Conservation (phyloP, 805 yeast species). For the Saturnispora hagleri region DNA sequence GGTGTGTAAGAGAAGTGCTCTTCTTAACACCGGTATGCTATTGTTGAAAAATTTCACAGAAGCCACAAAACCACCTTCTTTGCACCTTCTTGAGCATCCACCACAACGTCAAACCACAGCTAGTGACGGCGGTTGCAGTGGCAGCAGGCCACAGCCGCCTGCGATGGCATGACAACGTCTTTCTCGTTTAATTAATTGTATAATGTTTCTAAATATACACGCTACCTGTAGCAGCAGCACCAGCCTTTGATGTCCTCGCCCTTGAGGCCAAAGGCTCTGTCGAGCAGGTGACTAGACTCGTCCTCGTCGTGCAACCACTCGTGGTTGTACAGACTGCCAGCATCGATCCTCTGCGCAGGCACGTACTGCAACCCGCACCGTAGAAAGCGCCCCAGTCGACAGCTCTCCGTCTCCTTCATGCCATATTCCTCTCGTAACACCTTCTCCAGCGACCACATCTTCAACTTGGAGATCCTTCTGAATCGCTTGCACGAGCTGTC, state of each 20-base stretch:
- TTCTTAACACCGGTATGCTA: background rate
- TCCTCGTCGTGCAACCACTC: slow-evolving; percentile 37
- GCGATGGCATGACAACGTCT: background rate
- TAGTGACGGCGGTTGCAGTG: too few species aligned
- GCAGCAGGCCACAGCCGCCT: background rate
- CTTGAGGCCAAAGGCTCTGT: slow-evolving; percentile 22
- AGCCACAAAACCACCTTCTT: background rate
- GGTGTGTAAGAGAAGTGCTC: background rate
- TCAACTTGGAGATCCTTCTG: slow-evolving; percentile 37
- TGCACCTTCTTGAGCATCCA: background rate
- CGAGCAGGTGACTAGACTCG: slow-evolving; percentile 16
- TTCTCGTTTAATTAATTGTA: background rate
- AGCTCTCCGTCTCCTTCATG: slow-evolving; percentile 30
- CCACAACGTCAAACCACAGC: background rate
- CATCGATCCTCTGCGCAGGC: slow-evolving; percentile 43
- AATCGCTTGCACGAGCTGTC: slow-evolving; percentile 28
- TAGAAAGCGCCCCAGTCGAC: slow-evolving; percentile 38
- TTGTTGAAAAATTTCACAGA: background rate
- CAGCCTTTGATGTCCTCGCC: slow-evolving; percentile 29
- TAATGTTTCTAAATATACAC: background rate
- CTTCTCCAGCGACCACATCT: slow-evolving; percentile 42
- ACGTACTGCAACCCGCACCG: slow-evolving; percentile 40
- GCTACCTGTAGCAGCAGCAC: background rate
- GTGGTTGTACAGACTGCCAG: slow-evolving; percentile 44
- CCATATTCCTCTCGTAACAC: slow-evolving; percentile 43